A percentile compares a stretch with the other conserved stretches of the same genome.
Evolutionary conservation across 495 filamentous ascomycete genomes (phyloP).

Genomic region (Aspergillus hancockii): DNA sequence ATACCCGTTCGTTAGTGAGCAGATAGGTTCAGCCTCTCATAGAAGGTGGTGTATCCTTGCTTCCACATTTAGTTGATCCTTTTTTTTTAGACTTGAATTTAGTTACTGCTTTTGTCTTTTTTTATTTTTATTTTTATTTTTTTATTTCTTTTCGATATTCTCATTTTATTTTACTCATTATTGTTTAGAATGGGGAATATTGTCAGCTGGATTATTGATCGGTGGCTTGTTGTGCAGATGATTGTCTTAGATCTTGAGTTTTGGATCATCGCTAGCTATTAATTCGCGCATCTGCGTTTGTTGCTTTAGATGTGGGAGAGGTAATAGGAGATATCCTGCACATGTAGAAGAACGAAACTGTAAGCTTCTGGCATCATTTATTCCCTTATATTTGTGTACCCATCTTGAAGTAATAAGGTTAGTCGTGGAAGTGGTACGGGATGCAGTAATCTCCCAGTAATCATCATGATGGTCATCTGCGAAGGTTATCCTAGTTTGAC

Average conservation of each 20-base stretch:
- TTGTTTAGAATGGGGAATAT: background rate
- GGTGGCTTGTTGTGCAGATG: conserved; percentile 2
- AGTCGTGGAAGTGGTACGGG: background rate
- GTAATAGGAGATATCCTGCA: no score
- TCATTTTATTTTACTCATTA: background rate
- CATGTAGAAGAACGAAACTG: no score
- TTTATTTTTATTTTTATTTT: conserved; percentile 10
- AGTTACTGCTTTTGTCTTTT: conserved; percentile 7
- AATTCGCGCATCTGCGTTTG: background rate
- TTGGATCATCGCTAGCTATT: background rate
- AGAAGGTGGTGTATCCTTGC: conserved; percentile 15
- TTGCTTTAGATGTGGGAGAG: no score
- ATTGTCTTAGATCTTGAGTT: background rate
- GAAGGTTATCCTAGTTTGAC: no score
- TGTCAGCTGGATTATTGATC: conserved; percentile 4
- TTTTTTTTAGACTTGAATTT: background rate
- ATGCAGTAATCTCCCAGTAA: no score
- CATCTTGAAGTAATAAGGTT: no score
- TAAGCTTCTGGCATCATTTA: no score
- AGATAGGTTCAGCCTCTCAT: conserved; percentile 5
- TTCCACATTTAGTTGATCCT: background rate
- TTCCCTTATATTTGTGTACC: no score
- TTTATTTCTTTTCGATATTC: background rate
- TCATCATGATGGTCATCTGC: no score
- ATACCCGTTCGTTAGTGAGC: conserved; percentile 11